Evolutionary conservation across 2,329 filamentous ascomycete genomes (phyloP).

Genomic region (Colletotrichum sp.): DNA sequence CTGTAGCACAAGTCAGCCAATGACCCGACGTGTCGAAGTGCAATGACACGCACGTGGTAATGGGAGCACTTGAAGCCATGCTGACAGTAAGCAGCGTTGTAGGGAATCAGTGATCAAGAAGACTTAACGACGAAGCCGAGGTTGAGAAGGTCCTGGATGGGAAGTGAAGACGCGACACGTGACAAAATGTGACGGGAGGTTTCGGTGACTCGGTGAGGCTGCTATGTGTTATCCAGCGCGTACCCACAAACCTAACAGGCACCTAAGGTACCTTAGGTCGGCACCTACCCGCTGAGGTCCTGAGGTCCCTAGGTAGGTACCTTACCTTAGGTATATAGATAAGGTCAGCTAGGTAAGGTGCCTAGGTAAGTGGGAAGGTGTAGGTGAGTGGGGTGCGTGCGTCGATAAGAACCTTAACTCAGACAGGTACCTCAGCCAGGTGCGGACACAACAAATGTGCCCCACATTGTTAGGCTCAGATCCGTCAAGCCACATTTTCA

Average conservation of each 20-base stretch:
- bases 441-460: not conserved
- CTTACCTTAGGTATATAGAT: too few relatives aligned
- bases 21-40: slow-evolving; percentile 63
- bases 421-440: not conserved
- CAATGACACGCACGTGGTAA: slow-evolving; percentile 78
- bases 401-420: too few relatives aligned
- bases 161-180: not conserved
- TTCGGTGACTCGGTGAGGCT: not conserved
- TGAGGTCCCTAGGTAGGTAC: too few relatives aligned
- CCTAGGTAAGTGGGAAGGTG: too few relatives aligned
- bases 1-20: slow-evolving; percentile 48
- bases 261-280: too few relatives aligned
- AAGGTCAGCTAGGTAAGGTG: too few relatives aligned
- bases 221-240: not conserved
- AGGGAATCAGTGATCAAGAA: not conserved
- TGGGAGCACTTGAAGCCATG: slow-evolving; percentile 50
- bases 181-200: not conserved
- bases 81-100: not conserved
- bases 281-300: too few relatives aligned
- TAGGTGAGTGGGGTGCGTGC: too few relatives aligned
- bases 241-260: too few relatives aligned
- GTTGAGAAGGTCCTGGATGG: not conserved
- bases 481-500: not conserved
- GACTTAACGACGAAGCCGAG: not conserved
- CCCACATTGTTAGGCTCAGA: not conserved